These are phyloP conservation scores for Zizania palustris DNA, from an alignment of 202 grass and related monocot species.

Conservation along the genomic window DNA sequence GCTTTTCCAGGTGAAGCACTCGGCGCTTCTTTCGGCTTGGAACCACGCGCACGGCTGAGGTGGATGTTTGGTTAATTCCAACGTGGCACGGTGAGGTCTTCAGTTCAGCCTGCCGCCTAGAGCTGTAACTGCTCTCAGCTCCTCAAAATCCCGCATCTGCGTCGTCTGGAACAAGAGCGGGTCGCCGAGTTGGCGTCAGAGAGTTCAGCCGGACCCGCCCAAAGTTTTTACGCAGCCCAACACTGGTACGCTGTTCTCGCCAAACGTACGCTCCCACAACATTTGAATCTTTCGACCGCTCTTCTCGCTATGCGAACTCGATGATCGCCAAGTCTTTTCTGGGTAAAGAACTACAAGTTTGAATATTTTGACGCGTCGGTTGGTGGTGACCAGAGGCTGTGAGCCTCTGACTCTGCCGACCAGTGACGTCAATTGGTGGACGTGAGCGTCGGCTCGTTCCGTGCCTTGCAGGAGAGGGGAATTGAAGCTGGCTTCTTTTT, in stretches of 20 bases:
- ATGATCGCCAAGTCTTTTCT: slow-evolving; percentile 1
- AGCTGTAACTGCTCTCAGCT: no score
- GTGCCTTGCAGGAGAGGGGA: slow-evolving; percentile 20
- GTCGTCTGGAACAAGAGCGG: background rate
- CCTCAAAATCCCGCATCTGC: background rate
- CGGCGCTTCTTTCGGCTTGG: no score
- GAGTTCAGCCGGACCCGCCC: slow-evolving; percentile 16
- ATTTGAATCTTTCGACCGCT: slow-evolving; percentile 10
- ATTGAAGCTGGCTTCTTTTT: background rate
- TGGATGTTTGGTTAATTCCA: no score
- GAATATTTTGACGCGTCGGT: background rate
- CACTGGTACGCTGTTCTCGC: slow-evolving; percentile 9
- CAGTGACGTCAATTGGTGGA: slow-evolving; percentile 10
- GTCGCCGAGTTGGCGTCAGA: slow-evolving; percentile 29
- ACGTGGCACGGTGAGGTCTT: no score
- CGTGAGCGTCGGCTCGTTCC: slow-evolving; percentile 6
- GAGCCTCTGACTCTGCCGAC: slow-evolving; percentile 7
- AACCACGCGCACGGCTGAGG: no score
- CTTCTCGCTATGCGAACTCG: no score
- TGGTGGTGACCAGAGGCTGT: slow-evolving; percentile 15
- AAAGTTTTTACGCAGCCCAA: slow-evolving; percentile 35
- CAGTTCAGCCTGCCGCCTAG: no score
- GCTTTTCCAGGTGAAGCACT: no score
- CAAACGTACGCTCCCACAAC: background rate
- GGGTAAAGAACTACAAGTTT: background rate